Evolutionary conservation across 2,329 filamentous ascomycete species (phyloP), one percentile per base, ranked within the genome.

Genomic region (Phaeosphaeria sp.): DNA sequence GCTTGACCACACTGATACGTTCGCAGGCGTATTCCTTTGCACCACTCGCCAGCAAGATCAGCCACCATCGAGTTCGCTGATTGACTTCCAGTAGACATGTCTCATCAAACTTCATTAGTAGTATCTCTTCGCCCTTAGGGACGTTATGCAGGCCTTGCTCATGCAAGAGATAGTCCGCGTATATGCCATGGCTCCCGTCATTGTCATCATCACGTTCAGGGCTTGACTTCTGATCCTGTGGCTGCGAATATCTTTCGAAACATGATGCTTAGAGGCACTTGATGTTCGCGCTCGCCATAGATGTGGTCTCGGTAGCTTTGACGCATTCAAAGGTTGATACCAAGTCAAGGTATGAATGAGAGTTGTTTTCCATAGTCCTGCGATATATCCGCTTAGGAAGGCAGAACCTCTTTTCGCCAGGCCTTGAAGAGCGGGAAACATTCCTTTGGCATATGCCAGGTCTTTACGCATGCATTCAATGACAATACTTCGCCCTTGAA

Each of bases 391-490:
- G 9, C 54, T 54, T 48, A 59, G 52, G 18, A 17, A 25, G 22
- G 52, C 15, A 9, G 44, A 20, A 13, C 50, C 36, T 3, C 18
- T 27, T 21, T 62, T 58, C 2, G 59, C 55, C 1, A 62, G 25
- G 5, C 33, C 55, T 49, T 58, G 59, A 44, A 58, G 6, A 3
- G 59, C 59, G 9, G 55, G 59, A 21, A 59, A 59, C 2, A 54
- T 50, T 13, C 59, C 56, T 7, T 43, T 48, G 0, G 42, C 7
- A 23, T 47, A 54, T 42, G 52, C 56, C 27, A 62, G 54, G 18
- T 42, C 22, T 15, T 30, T 55, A 3, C 15, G 15, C 7, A 50
- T 46, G 18, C 58, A 62, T 17, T 41, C 22, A 5, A 13, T 1
- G 2, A 59, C 44, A 13, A 59, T 46, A 1, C 9, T 1, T 15